Base-by-base conservation (phyloP, 148 eudicot genomes). In the Spergularia marina region DNA sequence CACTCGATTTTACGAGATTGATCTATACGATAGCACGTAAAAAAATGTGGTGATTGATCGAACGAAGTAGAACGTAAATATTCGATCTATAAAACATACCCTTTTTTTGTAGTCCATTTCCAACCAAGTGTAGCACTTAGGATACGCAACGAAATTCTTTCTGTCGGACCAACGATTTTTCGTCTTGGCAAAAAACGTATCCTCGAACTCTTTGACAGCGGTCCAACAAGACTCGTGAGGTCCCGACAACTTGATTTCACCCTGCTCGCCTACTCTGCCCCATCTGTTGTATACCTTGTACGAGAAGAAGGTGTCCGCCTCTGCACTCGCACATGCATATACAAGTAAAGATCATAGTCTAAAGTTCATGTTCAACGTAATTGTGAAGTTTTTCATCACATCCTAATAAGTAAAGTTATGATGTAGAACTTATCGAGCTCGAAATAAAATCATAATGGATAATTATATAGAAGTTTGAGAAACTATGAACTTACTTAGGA, bases 191-290 rank as follows among this genome's bases (percentile, higher is more conserved):
- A 12, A 77, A 64, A 88, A 89, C 78, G 86, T 91, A 68, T 80
- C 76, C 74, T 89, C 92, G 79, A 93, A 93, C 82, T 93, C 94
- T 41, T 79, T 65, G 30, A 83, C 75, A 23, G 94, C 97, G 75
- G 72, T 71, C n/a, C 87, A 76, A 53, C 67, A 66, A 7, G 87
- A 87, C 66, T 84, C 79, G 79, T 79, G 91, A 17, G 97, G 97
- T 21, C 98, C 98, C 40, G 78, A 78, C 51, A 93, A 53, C 83
- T 93, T 89, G 79, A 86, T 88, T 79, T 89, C 94, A 78, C 98
- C 98, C 84, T 87, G 89, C 66, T 88, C 74, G 67, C 98, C 98
- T 79, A 93, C 98, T 82, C 98, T 91, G 47, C 98, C 98, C 97
- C 98, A 93, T 87, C 94, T 91, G 77, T 72, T 83, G 76, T 87